A percentile compares a stretch with the other conserved stretches of the same genome.
These are phyloP conservation scores for Esteya vermicola DNA, from an alignment of 2,329 filamentous ascomycete species.

Conservation along the genomic window DNA sequence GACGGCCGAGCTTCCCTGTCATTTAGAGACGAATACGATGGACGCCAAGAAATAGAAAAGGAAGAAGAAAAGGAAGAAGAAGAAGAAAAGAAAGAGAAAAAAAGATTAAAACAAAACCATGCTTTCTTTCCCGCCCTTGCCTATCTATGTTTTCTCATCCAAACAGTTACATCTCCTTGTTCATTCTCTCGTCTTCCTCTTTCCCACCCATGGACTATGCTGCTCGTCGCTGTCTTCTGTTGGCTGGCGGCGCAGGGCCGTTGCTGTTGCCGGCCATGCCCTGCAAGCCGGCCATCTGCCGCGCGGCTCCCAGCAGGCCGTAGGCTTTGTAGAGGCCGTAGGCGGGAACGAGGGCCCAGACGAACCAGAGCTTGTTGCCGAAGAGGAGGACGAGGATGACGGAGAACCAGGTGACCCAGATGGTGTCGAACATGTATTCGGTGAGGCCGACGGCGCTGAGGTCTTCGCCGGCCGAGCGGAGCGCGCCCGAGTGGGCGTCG, in stretches of 20 bases:
- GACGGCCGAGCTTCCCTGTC: slow-evolving; percentile 30
- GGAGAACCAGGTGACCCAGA: slow-evolving; percentile 86
- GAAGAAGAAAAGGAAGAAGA: background rate
- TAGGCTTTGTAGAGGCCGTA: slow-evolving; percentile 41
- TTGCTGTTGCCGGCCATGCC: slow-evolving; percentile 23
- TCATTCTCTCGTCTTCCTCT: background rate
- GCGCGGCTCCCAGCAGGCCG: slow-evolving; percentile 38
- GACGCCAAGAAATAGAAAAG: no score
- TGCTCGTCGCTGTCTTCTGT: slow-evolving; percentile 40
- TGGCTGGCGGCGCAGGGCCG: slow-evolving; percentile 20
- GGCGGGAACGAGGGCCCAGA: slow-evolving; percentile 40
- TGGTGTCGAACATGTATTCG: slow-evolving; percentile 94
- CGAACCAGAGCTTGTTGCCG: slow-evolving; percentile 60
- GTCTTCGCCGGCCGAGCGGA: slow-evolving; percentile 73
- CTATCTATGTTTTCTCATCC: no score
- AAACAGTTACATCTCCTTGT: no score
- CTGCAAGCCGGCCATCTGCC: slow-evolving; percentile 35
- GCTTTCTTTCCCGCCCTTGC: no score
- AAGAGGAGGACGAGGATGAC: slow-evolving; percentile 58
- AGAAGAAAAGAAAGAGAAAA: no score
- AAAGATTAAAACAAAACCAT: no score
- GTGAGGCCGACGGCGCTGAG: slow-evolving; percentile 77
- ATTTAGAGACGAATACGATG: background rate
- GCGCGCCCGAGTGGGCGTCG: slow-evolving; percentile 45
- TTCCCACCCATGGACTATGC: slow-evolving; percentile 20